Percentiles rank a stretch among this genome's conserved stretches.
phyloP scores from a whole-genome alignment of 2,329 filamentous ascomycete species.

The Daldinia sp. region DNA sequence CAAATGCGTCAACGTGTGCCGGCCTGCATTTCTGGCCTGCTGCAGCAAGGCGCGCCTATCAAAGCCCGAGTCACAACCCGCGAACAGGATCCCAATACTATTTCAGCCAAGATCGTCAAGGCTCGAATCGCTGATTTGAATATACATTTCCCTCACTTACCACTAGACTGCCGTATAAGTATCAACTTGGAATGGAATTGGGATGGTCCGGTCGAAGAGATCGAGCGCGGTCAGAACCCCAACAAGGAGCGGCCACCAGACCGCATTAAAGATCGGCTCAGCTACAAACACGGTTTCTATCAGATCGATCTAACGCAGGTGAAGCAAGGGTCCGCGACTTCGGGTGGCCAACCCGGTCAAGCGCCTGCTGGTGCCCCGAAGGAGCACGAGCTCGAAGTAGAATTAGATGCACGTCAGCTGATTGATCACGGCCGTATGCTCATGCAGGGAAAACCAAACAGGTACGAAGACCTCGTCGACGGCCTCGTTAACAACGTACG shows the following conservation, averaged over 20 bases:
- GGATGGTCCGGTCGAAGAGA: conserved; percentile 73
- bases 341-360: conserved; percentile 53
- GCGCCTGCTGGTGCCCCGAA: conserved; percentile 64
- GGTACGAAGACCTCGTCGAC: conserved; percentile 76
- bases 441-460: conserved; percentile 64
- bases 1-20: conserved; percentile 71
- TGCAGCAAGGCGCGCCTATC: conserved; percentile 67
- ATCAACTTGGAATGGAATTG: conserved; percentile 95
- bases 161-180: conserved; percentile 92
- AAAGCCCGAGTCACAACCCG: conserved; percentile 83
- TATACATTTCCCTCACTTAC: conserved; percentile 79
- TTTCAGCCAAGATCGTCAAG: conserved; percentile 90
- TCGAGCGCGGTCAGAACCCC: conserved; percentile 57
- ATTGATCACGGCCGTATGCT: conserved; percentile 73
- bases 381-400: conserved; percentile 85
- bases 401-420: conserved; percentile 73
- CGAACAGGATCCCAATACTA: conserved; percentile 76
- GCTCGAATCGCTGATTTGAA: conserved; percentile 89
- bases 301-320: conserved; percentile 96
- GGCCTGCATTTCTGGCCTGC: conserved; percentile 70
- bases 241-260: conserved; percentile 63
- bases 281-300: conserved; percentile 88
- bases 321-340: conserved; percentile 65
- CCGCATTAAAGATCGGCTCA: conserved; percentile 89
- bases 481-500: conserved; percentile 81